Conservation (phyloP, 2,329 filamentous ascomycete genomes). For the Penicillium sp. region DNA sequence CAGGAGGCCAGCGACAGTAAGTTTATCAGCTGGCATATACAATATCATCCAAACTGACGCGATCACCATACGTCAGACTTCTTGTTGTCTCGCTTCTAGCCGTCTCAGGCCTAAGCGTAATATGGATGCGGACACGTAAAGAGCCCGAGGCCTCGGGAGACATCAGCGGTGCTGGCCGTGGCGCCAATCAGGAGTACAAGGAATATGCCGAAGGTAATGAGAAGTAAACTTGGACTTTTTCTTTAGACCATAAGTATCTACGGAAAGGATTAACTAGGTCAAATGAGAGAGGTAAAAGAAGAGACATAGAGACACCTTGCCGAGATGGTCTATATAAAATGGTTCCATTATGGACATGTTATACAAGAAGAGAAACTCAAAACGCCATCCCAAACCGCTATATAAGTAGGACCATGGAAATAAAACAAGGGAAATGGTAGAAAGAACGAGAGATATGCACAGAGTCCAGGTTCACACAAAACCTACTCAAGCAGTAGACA, state of each 20-base stretch:
- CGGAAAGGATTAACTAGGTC: too few relatives aligned
- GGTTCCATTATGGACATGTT: slow-evolving; percentile 22
- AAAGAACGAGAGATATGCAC: background rate
- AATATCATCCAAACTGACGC: too few relatives aligned
- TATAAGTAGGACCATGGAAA: slow-evolving; percentile 20
- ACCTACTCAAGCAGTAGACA: slow-evolving; percentile 24
- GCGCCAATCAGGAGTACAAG: background rate
- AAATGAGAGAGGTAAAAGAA: background rate
- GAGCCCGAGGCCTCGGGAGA: background rate
- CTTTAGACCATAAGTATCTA: too few relatives aligned
- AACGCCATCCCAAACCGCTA: slow-evolving; percentile 29
- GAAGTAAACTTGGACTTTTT: too few relatives aligned
- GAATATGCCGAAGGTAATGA: background rate
- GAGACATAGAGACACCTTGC: background rate
- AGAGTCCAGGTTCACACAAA: background rate
- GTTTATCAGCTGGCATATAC: background rate
- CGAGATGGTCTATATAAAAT: slow-evolving; percentile 13
- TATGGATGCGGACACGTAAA: background rate
- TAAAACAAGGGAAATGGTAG: slow-evolving; percentile 1
- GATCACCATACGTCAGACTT: background rate
- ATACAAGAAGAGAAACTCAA: slow-evolving; percentile 21
- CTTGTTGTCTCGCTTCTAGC: background rate
- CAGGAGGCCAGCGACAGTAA: background rate
- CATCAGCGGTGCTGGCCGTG: background rate
- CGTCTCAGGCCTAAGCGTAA: background rate